A percentile compares a stretch with the other conserved stretches of the same genome.
Evolutionary conservation across 306 rosid genomes (phyloP).

Genomic region (Crataegus laevigata): DNA sequence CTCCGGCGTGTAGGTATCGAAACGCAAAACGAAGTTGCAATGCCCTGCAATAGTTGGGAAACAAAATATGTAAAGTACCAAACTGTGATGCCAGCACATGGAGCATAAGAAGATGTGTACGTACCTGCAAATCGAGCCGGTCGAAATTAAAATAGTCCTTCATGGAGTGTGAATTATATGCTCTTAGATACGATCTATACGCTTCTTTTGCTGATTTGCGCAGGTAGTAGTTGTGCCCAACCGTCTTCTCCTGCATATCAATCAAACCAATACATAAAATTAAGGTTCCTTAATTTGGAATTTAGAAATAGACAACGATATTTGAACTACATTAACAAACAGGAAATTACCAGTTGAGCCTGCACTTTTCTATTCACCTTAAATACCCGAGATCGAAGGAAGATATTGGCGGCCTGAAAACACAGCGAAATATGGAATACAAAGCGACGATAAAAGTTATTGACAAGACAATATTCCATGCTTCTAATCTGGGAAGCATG

Average conservation of each 20-base stretch:
- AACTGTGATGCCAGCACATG: too few relatives aligned
- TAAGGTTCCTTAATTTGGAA: not conserved
- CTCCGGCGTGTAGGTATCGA: slow-evolving; percentile 31
- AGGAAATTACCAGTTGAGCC: slow-evolving; percentile 61
- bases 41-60: slow-evolving; percentile 36
- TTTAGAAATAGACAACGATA: too few relatives aligned
- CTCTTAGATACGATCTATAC: slow-evolving; percentile 65
- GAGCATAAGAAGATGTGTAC: not conserved
- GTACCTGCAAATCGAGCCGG: slow-evolving; percentile 79
- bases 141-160: slow-evolving; percentile 85
- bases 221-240: slow-evolving; percentile 62
- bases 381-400: slow-evolving; percentile 59
- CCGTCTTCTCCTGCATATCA: slow-evolving; percentile 70
- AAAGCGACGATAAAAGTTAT: not conserved
- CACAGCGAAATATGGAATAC: not conserved
- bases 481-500: too few relatives aligned
- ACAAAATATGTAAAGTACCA: too few relatives aligned
- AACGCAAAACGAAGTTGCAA: slow-evolving; percentile 76
- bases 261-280: slow-evolving; percentile 10
- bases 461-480: too few relatives aligned
- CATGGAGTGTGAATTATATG: slow-evolving; percentile 90
- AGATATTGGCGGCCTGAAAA: slow-evolving; percentile 79
- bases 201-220: slow-evolving; percentile 77
- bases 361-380: slow-evolving; percentile 63
- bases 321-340: not conserved